Evolutionary conservation across 1,284 basidiomycete species (phyloP).

Genomic region (Bjerkandera adusta): DNA sequence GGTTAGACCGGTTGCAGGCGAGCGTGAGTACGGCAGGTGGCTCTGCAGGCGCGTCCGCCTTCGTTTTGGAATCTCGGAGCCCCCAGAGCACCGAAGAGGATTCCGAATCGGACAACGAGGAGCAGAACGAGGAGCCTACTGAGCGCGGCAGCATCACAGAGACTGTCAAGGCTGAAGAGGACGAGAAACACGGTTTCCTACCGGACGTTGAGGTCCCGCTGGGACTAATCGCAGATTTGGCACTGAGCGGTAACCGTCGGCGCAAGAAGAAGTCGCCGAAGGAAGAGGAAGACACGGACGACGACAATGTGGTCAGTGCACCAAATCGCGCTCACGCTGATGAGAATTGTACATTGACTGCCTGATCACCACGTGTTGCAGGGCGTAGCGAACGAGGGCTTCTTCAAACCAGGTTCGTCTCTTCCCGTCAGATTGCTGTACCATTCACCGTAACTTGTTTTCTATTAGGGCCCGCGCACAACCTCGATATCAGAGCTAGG

Average conservation of each 20-base stretch:
- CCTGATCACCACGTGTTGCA: conserved; percentile 8
- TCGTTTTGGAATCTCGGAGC: conserved; percentile 39
- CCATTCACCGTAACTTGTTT: background rate
- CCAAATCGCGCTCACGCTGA: background rate
- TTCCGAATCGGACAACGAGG: conserved; percentile 26
- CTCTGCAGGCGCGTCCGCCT: conserved; percentile 34
- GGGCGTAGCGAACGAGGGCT: conserved; percentile 79
- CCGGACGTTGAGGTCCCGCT: conserved; percentile 71
- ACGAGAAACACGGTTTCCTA: conserved; percentile 47
- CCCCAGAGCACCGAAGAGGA: conserved; percentile 19
- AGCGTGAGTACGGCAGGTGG: conserved; percentile 32
- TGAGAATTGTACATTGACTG: background rate
- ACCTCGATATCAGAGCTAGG: conserved; percentile 64
- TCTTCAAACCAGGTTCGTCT: conserved; percentile 71
- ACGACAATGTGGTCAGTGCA: conserved; percentile 62
- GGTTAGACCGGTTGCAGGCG: conserved; percentile 54
- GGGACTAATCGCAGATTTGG: conserved; percentile 69
- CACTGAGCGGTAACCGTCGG: conserved; percentile 48
- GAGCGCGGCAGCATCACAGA: conserved; percentile 26
- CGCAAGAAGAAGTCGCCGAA: conserved; percentile 32
- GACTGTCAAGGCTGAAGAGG: conserved; percentile 24
- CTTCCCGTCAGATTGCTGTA: background rate
- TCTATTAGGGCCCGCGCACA: conserved; percentile 59
- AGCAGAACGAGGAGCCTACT: conserved; percentile 23
- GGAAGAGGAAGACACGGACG: conserved; percentile 45